A percentile compares a stretch with the other conserved stretches of the same genome.
Evolutionary conservation across 768 basidiomycete genomes (phyloP).

Genomic region (Agaricus sinodeliciosus): DNA sequence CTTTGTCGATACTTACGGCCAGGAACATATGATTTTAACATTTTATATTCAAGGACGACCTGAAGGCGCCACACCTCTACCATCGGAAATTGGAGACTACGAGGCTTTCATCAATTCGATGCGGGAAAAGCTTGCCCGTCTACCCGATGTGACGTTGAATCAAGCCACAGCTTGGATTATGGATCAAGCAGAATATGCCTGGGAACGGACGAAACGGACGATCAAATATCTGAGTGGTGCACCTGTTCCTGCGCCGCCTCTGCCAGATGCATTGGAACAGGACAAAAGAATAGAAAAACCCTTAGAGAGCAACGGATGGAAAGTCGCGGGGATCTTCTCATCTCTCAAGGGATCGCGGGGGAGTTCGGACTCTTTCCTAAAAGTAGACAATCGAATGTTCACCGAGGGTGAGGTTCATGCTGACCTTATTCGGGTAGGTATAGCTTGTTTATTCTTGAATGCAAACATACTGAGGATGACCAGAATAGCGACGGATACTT

Average conservation of each 20-base stretch:
- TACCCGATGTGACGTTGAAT: slow-evolving; percentile 52
- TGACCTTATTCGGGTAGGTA: slow-evolving; percentile 63
- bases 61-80: slow-evolving; percentile 27
- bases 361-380: slow-evolving; percentile 22
- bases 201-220: slow-evolving; percentile 46
- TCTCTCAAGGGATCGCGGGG: slow-evolving; percentile 42
- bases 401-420: slow-evolving; percentile 81
- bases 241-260: slow-evolving; percentile 30
- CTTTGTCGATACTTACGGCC: slow-evolving; percentile 62
- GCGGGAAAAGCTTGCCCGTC: slow-evolving; percentile 26
- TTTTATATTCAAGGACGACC: slow-evolving; percentile 70
- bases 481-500: slow-evolving; percentile 76
- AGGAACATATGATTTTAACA: slow-evolving; percentile 79
- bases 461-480: slow-evolving; percentile 6
- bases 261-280: slow-evolving; percentile 21
- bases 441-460: neutral
- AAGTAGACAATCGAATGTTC: slow-evolving; percentile 37
- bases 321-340: slow-evolving; percentile 62
- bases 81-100: slow-evolving; percentile 36
- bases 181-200: slow-evolving; percentile 29
- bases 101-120: slow-evolving; percentile 38
- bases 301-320: slow-evolving; percentile 37
- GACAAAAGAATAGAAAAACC: slow-evolving; percentile 16
- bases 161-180: slow-evolving; percentile 44
- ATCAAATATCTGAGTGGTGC: slow-evolving; percentile 75